phyloP scores from a whole-genome alignment of 1,284 basidiomycete genomes.

The Microbotryum saponariae region DNA sequence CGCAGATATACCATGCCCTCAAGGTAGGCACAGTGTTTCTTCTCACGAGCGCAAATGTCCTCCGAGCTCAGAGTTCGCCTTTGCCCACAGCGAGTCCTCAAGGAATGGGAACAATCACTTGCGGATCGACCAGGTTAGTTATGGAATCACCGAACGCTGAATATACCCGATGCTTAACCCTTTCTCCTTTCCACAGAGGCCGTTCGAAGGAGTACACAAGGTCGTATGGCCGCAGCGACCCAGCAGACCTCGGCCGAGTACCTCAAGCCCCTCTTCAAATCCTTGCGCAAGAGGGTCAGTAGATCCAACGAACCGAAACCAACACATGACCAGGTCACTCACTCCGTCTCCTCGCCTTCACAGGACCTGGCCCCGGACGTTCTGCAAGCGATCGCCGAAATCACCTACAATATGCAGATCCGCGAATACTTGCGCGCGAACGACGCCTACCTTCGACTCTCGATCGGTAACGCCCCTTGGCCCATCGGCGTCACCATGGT shows the following conservation, averaged over 20 bases:
- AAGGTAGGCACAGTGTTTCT: conserved; percentile 49
- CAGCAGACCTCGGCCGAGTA: conserved; percentile 94
- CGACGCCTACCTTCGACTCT: conserved; percentile 90
- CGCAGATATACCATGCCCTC: conserved; percentile 91
- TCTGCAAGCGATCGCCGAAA: conserved; percentile 81
- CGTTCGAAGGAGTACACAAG: conserved; percentile 77
- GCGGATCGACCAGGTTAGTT: conserved; percentile 73
- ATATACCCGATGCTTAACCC: not conserved
- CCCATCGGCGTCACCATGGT: conserved; percentile 98
- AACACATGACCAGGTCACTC: not conserved
- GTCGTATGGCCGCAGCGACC: conserved; percentile 87
- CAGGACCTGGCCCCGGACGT: conserved; percentile 79
- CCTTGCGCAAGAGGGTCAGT: conserved; percentile 61
- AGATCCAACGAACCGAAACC: conserved; percentile 1
- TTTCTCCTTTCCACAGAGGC: conserved; percentile 39
- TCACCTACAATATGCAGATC: conserved; percentile 91
- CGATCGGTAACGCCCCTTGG: conserved; percentile 98
- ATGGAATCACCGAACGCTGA: not conserved
- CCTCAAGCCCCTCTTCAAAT: conserved; percentile 91
- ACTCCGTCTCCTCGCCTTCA: not conserved
- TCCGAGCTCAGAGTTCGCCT: not conserved
- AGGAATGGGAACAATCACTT: conserved; percentile 94
- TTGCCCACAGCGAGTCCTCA: conserved; percentile 56
- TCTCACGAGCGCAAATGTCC: not conserved
- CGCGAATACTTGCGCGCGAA: conserved; percentile 91